Percentiles rank a stretch among this genome's conserved stretches.
These are phyloP conservation scores for Trichoderma reesei DNA, from an alignment of 495 filamentous ascomycete species.

Conservation along the genomic window DNA sequence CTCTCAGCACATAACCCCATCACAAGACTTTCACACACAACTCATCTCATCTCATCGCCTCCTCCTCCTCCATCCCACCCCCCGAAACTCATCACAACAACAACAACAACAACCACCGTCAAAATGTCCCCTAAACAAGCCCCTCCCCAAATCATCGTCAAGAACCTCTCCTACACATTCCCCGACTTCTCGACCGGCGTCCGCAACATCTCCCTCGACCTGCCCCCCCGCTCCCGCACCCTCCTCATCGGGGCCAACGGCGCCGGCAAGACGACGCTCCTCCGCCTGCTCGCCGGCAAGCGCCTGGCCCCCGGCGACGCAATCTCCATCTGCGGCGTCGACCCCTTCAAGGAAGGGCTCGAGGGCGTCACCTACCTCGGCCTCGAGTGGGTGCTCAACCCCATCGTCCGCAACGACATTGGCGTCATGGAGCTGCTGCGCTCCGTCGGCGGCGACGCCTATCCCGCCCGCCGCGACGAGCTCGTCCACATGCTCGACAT, in stretches of 20 bases:
- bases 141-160: conserved; percentile 48
- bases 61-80: background rate
- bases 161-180: conserved; percentile 78
- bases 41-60: no score
- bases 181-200: conserved; percentile 70
- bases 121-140: background rate
- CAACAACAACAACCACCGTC: background rate
- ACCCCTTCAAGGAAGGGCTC: conserved; percentile 80
- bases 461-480: conserved; percentile 72
- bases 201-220: conserved; percentile 53
- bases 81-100: background rate
- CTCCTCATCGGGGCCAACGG: conserved; percentile 95
- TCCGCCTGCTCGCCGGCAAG: conserved; percentile 80
- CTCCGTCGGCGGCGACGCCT: conserved; percentile 79
- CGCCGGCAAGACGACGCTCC: conserved; percentile 92
- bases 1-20: no score
- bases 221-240: conserved; percentile 77
- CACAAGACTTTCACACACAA: no score
- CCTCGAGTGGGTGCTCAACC: conserved; percentile 97
- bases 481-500: conserved; percentile 84
- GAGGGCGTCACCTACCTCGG: conserved; percentile 96
- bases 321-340: conserved; percentile 66
- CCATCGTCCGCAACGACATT: conserved; percentile 90
- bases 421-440: conserved; percentile 74
- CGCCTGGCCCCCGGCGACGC: conserved; percentile 68